Percentiles rank a stretch among this genome's conserved stretches.
Conservation (phyloP, 225 moss, liverwort and hornwort species). For the Polytrichum commune region DNA sequence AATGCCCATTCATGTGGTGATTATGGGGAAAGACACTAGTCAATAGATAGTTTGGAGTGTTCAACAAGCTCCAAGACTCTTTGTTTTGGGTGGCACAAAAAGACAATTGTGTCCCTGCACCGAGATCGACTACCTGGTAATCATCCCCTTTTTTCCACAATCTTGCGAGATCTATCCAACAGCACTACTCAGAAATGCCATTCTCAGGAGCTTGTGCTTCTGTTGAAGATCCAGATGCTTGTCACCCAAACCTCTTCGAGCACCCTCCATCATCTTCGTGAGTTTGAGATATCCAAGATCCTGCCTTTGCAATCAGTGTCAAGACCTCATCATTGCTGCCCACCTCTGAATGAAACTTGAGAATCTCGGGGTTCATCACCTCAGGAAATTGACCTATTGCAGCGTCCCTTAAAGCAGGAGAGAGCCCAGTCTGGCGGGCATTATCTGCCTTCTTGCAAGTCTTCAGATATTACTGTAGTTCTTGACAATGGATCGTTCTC, state of each 20-base stretch:
- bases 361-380: constrained; percentile 17
- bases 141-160: constrained; percentile 11
- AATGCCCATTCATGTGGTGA: constrained; percentile 9
- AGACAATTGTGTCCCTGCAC: constrained; percentile 6
- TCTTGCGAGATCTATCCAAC: constrained; percentile 10
- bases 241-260: not conserved
- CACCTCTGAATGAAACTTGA: not conserved
- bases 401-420: constrained; percentile 11
- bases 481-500: constrained; percentile 87
- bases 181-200: not conserved
- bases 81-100: not conserved
- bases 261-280: not conserved
- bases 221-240: not conserved
- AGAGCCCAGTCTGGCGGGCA: constrained; percentile 9
- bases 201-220: not conserved
- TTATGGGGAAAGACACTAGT: constrained; percentile 11
- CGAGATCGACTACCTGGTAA: constrained; percentile 3
- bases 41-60: constrained; percentile 16
- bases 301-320: constrained; percentile 4
- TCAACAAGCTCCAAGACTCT: constrained; percentile 8
- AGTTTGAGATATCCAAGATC: constrained; percentile 14
- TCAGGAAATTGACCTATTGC: constrained; percentile 11
- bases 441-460: constrained; percentile 92
- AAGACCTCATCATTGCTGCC: not conserved
- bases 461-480: constrained; percentile 92